Percentiles rank a stretch among this genome's conserved stretches.
Conservation (phyloP, 495 filamentous ascomycete species). For the Tuber aestivum region DNA sequence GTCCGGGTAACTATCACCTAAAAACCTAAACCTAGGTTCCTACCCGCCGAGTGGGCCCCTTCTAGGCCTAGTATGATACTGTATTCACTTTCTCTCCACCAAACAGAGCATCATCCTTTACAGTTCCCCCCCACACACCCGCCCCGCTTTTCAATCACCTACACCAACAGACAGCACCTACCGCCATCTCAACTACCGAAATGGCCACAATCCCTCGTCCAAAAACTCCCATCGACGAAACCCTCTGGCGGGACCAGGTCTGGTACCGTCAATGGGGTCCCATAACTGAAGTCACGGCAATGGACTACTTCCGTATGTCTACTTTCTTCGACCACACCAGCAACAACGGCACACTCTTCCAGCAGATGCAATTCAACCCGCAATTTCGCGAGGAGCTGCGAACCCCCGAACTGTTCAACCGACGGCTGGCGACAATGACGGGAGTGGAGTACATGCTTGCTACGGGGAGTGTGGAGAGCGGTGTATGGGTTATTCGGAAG, state of each 20-base stretch:
- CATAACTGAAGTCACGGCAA: conserved; percentile 46
- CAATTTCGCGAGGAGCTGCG: conserved; percentile 56
- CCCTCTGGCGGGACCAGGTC: conserved; percentile 38
- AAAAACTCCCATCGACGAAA: conserved; percentile 41
- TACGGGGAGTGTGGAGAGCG: conserved; percentile 57
- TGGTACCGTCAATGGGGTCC: conserved; percentile 33
- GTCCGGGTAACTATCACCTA: background rate
- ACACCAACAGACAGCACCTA: background rate
- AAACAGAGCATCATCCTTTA: background rate
- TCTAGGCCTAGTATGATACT: background rate
- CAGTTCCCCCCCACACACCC: background rate
- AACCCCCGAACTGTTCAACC: conserved; percentile 75
- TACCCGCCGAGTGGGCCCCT: background rate
- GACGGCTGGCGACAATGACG: conserved; percentile 65
- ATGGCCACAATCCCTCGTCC: conserved; percentile 38
- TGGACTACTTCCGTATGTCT: conserved; percentile 83
- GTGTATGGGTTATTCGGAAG: conserved; percentile 89
- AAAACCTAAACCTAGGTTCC: background rate
- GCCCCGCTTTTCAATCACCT: background rate
- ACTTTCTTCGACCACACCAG: conserved; percentile 87
- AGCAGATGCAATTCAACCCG: conserved; percentile 67
- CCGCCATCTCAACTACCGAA: background rate
- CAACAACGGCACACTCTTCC: conserved; percentile 73
- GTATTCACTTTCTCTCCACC: background rate
- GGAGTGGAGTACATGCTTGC: conserved; percentile 76